A percentile compares a stretch with the other conserved stretches of the same genome.
These are phyloP conservation scores for Isatis tinctoria DNA, from an alignment of 345 rosid genomes.

Conservation along the genomic window DNA sequence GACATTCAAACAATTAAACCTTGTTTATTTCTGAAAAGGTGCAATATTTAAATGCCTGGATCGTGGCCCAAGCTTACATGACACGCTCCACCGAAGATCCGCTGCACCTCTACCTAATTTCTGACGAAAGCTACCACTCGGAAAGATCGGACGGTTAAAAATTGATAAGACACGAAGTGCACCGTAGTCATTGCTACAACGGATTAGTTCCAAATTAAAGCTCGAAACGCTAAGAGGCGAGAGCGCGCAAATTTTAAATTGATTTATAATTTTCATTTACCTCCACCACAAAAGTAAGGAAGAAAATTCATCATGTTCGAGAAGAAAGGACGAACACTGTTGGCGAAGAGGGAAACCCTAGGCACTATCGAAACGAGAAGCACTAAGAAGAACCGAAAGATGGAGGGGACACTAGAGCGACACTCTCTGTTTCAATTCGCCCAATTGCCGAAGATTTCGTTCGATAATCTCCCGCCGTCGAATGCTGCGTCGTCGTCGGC, in stretches of 20 bases:
- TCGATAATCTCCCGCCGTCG: slow-evolving; percentile 34
- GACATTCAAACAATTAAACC: too few species aligned
- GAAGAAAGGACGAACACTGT: slow-evolving; percentile 31
- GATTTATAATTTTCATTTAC: neutral
- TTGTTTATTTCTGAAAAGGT: neutral
- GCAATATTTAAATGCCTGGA: neutral
- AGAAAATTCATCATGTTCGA: slow-evolving; percentile 1
- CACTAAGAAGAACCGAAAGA: slow-evolving; percentile 27
- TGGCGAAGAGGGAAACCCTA: slow-evolving; percentile 44
- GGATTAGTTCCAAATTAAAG: neutral
- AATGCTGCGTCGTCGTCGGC: slow-evolving; percentile 32
- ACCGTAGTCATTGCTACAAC: neutral
- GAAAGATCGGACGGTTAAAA: slow-evolving; percentile 12
- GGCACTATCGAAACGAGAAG: slow-evolving; percentile 31
- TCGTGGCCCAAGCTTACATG: slow-evolving; percentile 26
- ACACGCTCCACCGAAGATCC: slow-evolving; percentile 19
- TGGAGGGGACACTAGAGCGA: slow-evolving; percentile 49
- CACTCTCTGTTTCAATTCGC: slow-evolving; percentile 47
- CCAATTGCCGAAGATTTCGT: slow-evolving; percentile 19
- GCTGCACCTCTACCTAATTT: neutral
- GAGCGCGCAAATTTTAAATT: slow-evolving; percentile 40
- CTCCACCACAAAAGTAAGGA: neutral
- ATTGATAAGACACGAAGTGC: neutral
- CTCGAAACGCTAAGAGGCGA: neutral
- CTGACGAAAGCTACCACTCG: neutral